Conservation (phyloP, 306 rosid genomes). For the Vigna unguiculata region DNA sequence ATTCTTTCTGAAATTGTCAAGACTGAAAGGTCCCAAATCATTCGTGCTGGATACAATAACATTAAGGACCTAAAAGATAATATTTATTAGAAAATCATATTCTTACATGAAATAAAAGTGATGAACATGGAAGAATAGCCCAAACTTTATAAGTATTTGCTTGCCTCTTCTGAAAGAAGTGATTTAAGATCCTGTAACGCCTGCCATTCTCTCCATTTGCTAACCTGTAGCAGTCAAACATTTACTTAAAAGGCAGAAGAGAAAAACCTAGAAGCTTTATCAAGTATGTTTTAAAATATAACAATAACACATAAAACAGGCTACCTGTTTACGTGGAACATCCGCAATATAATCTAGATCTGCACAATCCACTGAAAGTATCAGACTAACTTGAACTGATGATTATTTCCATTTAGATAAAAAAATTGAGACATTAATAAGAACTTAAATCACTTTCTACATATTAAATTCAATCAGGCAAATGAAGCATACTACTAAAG, state of each 20-base stretch:
- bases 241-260: conserved; percentile 25
- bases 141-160: conserved; percentile 44
- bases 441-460: background rate
- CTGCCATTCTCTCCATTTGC: conserved; percentile 76
- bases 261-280: conserved; percentile 17
- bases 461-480: background rate
- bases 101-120: conserved; percentile 33
- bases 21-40: conserved; percentile 87
- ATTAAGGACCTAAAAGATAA: conserved; percentile 76
- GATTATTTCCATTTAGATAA: conserved; percentile 15
- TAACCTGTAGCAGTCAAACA: conserved; percentile 54
- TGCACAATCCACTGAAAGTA: conserved; percentile 57
- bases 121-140: conserved; percentile 28
- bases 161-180: conserved; percentile 81
- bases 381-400: conserved; percentile 32
- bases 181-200: conserved; percentile 73
- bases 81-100: conserved; percentile 41
- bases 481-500: background rate
- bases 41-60: conserved; percentile 73
- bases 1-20: conserved; percentile 77
- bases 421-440: background rate
- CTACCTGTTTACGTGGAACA: conserved; percentile 64
- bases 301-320: conserved; percentile 34
- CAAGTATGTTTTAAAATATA: conserved; percentile 23
- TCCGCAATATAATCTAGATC: conserved; percentile 60